phyloP scores from a whole-genome alignment of 1,284 basidiomycete genomes.

The Cystobasidium slooffiae region DNA sequence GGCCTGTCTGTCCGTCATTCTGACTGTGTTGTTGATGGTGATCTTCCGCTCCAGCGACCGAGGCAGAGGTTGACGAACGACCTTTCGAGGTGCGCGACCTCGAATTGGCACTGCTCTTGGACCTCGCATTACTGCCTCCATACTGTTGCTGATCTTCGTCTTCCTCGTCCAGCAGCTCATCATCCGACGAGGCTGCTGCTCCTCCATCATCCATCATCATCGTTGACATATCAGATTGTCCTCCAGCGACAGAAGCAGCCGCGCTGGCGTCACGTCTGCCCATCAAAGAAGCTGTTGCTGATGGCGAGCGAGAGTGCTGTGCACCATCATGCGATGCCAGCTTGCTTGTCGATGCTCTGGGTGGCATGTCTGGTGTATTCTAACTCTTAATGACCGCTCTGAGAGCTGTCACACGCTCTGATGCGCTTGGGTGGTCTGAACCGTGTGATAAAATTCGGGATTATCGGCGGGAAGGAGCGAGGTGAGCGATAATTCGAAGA shows the following conservation, averaged over 20 bases:
- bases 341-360: slow-evolving; percentile 15
- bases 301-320: not conserved
- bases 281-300: not conserved
- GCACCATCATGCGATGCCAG: not conserved
- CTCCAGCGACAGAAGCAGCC: no score
- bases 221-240: not conserved
- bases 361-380: not conserved
- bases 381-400: no score
- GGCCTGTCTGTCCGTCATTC: not conserved
- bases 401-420: no score
- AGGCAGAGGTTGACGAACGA: not conserved
- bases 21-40: slow-evolving; percentile 1
- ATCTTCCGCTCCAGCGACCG: not conserved
- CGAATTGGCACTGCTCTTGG: not conserved
- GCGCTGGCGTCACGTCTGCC: not conserved
- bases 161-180: not conserved
- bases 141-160: not conserved
- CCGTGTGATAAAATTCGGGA: no score
- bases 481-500: no score
- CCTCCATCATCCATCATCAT: not conserved
- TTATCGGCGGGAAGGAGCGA: no score
- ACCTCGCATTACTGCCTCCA: not conserved
- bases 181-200: not conserved
- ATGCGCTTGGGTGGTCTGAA: no score
- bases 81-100: not conserved